Conservation (phyloP, 306 rosid genomes). For the Lathyrus oleraceus region DNA sequence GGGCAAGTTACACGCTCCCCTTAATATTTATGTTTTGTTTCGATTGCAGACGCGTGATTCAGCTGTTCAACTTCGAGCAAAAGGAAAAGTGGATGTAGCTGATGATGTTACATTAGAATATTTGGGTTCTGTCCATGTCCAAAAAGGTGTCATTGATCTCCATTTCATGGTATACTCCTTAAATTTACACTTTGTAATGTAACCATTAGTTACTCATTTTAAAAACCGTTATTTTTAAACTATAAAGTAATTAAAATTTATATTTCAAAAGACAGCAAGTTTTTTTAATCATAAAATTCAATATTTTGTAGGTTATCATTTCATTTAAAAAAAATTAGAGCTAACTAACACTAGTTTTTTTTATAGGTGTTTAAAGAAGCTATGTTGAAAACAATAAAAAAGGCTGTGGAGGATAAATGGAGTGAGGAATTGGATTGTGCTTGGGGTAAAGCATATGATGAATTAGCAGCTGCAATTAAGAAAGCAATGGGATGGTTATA, state of each 20-base stretch:
- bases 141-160: conserved; percentile 27
- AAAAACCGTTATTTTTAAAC: neutral
- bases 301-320: neutral
- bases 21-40: neutral
- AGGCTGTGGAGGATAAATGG: conserved; percentile 38
- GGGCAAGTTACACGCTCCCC: too few species aligned
- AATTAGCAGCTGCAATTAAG: conserved; percentile 33
- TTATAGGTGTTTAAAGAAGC: conserved; percentile 41
- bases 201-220: neutral
- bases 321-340: neutral
- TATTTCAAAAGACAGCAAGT: neutral
- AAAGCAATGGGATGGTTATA: neutral
- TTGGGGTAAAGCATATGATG: conserved; percentile 37
- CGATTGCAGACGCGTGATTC: conserved; percentile 13
- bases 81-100: conserved; percentile 6
- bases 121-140: conserved; percentile 33
- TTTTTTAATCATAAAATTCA: neutral
- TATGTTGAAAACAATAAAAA: conserved; percentile 30
- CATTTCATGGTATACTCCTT: conserved; percentile 32
- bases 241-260: neutral
- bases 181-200: neutral
- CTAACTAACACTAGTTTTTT: neutral
- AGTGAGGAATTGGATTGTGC: conserved; percentile 33
- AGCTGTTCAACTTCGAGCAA: conserved; percentile 34
- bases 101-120: conserved; percentile 3